These are phyloP conservation scores for Sporothrix curviconia DNA, from an alignment of 2,329 filamentous ascomycete genomes.

Conservation along the genomic window DNA sequence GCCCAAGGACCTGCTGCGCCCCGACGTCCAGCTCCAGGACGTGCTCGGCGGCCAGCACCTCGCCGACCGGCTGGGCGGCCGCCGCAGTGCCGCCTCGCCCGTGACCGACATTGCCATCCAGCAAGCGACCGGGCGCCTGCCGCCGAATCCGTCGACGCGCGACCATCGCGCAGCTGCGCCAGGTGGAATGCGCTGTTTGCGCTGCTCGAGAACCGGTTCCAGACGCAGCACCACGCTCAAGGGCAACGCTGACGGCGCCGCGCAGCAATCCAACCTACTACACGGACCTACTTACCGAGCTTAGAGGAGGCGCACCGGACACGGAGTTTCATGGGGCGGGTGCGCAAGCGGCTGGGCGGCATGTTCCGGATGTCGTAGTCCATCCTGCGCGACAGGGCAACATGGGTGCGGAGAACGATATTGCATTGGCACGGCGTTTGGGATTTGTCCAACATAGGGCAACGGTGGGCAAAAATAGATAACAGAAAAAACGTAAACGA, in stretches of 20 bases:
- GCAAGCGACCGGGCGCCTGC: slow-evolving; percentile 7
- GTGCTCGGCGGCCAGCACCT: slow-evolving; percentile 41
- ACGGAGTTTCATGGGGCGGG: slow-evolving; percentile 45
- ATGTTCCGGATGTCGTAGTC: slow-evolving; percentile 52
- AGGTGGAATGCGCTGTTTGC: slow-evolving; percentile 55
- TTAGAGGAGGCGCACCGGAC: slow-evolving; percentile 58
- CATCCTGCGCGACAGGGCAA: too few species aligned
- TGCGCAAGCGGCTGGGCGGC: slow-evolving; percentile 50
- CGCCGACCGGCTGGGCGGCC: slow-evolving; percentile 28
- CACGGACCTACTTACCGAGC: slow-evolving; percentile 51
- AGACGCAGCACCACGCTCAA: slow-evolving; percentile 43
- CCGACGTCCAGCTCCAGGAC: slow-evolving; percentile 55
- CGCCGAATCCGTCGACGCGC: slow-evolving; percentile 15
- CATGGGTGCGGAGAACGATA: too few species aligned
- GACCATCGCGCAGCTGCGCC: slow-evolving; percentile 47
- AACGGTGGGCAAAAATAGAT: too few species aligned
- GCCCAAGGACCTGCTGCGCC: slow-evolving; percentile 58
- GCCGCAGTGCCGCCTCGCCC: slow-evolving; percentile 21
- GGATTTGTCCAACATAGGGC: too few species aligned
- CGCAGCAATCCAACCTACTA: slow-evolving; percentile 61
- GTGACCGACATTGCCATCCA: background rate
- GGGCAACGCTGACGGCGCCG: slow-evolving; percentile 48
- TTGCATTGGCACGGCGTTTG: slow-evolving; percentile 1
- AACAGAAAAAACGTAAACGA: too few species aligned
- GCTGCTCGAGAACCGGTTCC: slow-evolving; percentile 54